Conservation (phyloP, 1,139 yeast species). For the Wickerhamomyces sp. region DNA sequence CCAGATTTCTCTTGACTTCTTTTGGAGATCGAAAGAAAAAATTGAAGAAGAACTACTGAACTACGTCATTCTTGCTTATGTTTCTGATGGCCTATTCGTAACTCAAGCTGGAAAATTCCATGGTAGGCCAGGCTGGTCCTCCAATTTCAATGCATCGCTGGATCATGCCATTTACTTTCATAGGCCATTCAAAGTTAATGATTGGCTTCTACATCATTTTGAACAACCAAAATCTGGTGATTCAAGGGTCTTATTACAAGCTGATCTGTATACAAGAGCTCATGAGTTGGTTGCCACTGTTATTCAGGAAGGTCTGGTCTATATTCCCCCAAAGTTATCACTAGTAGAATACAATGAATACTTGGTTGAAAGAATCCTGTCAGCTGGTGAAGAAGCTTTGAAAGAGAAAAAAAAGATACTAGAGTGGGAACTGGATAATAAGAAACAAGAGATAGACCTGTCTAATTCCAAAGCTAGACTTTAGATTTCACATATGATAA, state of each 20-base stretch:
- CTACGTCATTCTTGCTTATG: conserved; percentile 53
- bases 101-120: conserved; percentile 41
- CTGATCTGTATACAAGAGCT: conserved; percentile 44
- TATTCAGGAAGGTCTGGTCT: conserved; percentile 56
- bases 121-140: conserved; percentile 32
- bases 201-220: conserved; percentile 49
- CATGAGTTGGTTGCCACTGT: conserved; percentile 54
- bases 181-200: conserved; percentile 43
- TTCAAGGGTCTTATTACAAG: conserved; percentile 50
- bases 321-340: not conserved
- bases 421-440: not conserved
- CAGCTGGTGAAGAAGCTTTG: conserved; percentile 1
- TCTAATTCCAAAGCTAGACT: not conserved
- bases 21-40: conserved; percentile 27
- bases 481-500: too few relatives aligned
- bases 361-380: not conserved
- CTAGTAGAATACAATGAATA: not conserved
- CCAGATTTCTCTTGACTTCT: conserved; percentile 37
- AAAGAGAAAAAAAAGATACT: not conserved
- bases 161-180: conserved; percentile 68
- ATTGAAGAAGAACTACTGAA: conserved; percentile 38
- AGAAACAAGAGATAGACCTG: not conserved
- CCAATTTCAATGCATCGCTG: conserved; percentile 48
- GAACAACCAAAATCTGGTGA: conserved; percentile 43
- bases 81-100: conserved; percentile 54